Conservation (phyloP, 495 filamentous ascomycete genomes). For the Saxophila tyrrhenica region DNA sequence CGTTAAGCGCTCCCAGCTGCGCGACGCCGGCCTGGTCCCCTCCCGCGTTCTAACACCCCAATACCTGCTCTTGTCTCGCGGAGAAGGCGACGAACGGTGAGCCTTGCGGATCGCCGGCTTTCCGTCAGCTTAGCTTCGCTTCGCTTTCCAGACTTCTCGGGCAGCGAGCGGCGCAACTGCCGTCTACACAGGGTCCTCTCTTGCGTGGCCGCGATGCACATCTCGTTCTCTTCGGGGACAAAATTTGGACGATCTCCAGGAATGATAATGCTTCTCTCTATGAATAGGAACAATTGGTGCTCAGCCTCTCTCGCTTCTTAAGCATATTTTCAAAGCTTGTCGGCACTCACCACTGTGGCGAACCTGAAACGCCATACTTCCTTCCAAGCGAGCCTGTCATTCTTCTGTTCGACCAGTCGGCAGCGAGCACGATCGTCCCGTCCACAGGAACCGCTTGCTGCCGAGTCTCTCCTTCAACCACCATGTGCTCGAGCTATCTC, state of each 20-base stretch:
- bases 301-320: constrained; percentile 19
- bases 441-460: not conserved
- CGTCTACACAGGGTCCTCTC: not conserved
- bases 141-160: not conserved
- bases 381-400: not conserved
- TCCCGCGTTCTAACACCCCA: too few relatives aligned
- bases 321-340: constrained; percentile 16
- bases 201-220: not conserved
- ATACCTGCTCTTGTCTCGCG: too few relatives aligned
- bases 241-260: not conserved
- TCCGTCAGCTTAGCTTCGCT: not conserved
- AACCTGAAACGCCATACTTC: constrained; percentile 14
- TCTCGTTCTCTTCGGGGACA: not conserved
- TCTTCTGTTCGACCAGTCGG: not conserved
- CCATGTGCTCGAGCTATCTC: not conserved
- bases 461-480: not conserved
- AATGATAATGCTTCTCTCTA: constrained; percentile 2
- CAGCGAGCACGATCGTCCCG: not conserved
- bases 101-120: not conserved
- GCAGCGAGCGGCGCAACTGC: not conserved
- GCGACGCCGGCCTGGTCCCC: too few relatives aligned
- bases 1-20: too few relatives aligned
- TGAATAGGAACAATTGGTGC: constrained; percentile 15
- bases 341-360: constrained; percentile 14
- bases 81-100: not conserved